phyloP scores from a whole-genome alignment of 805 yeast species.

The Metschnikowia matae region DNA sequence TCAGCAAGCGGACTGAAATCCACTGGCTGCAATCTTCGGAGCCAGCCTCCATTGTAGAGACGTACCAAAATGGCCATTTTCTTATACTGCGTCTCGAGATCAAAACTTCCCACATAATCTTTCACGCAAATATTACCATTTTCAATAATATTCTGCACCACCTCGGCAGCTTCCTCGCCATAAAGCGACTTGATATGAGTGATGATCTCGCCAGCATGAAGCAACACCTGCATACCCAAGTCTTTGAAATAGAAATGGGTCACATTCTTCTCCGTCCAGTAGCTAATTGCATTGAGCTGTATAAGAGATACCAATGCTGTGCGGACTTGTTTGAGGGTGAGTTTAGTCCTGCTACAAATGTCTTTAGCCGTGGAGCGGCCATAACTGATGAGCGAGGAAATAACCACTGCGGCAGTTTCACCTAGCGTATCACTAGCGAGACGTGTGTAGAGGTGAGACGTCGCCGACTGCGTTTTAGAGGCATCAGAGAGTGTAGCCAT shows the following conservation, averaged over 20 bases:
- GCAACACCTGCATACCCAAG: conserved; percentile 55
- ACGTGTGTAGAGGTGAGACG: conserved; percentile 53
- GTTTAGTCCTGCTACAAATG: conserved; percentile 41
- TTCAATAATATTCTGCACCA: conserved; percentile 65
- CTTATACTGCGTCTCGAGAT: conserved; percentile 18
- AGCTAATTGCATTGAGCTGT: conserved; percentile 71
- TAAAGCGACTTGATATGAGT: conserved; percentile 45
- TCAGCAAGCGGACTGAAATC: conserved; percentile 36
- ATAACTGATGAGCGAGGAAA: conserved; percentile 56
- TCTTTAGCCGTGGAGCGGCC: conserved; percentile 64
- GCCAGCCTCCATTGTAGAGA: conserved; percentile 37
- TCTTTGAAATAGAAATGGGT: conserved; percentile 59
- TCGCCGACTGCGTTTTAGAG: conserved; percentile 53
- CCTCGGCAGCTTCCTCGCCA: conserved; percentile 48
- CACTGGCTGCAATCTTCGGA: conserved; percentile 26
- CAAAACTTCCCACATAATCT: conserved; percentile 37
- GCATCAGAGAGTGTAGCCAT: conserved; percentile 12
- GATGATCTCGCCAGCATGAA: conserved; percentile 77
- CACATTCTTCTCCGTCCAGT: conserved; percentile 47
- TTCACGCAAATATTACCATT: conserved; percentile 60
- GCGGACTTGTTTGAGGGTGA: conserved; percentile 51
- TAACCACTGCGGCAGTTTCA: conserved; percentile 63
- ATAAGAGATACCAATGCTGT: conserved; percentile 70
- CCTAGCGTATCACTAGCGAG: conserved; percentile 59
- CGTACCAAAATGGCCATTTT: conserved; percentile 25